phyloP scores from a whole-genome alignment of 345 rosid species.

The Balakata baccata region DNA sequence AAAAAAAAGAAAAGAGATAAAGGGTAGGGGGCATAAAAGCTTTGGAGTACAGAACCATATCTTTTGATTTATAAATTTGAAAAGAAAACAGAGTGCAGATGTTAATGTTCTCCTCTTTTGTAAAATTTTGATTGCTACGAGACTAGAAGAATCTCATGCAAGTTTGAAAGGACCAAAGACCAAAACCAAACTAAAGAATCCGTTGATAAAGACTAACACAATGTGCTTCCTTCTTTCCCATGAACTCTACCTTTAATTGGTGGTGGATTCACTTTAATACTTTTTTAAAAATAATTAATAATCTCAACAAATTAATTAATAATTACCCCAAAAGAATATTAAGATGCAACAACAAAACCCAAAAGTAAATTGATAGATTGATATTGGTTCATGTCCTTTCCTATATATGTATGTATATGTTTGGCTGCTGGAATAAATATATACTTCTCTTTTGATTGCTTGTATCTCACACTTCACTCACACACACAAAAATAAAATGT shows the following conservation, averaged over 20 bases:
- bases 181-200: conserved; percentile 38
- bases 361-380: not conserved
- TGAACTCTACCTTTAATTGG: conserved; percentile 32
- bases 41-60: conserved; percentile 7
- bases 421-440: conserved; percentile 10
- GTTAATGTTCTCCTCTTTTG: conserved; percentile 11
- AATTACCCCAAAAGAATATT: not conserved
- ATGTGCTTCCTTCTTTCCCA: conserved; percentile 27
- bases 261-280: conserved; percentile 40
- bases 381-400: conserved; percentile 11
- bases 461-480: conserved; percentile 5
- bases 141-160: conserved; percentile 38
- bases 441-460: not conserved
- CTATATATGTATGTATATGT: not conserved
- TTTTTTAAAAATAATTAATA: conserved; percentile 10
- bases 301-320: not conserved
- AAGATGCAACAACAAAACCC: not conserved
- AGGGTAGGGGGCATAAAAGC: not conserved
- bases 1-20: conserved; percentile 13
- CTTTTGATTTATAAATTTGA: conserved; percentile 15
- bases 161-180: conserved; percentile 45
- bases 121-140: conserved; percentile 21
- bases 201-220: conserved; percentile 37
- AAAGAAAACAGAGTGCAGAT: conserved; percentile 15
- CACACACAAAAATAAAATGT: conserved; percentile 7